Evolutionary conservation across 345 rosid species (phyloP).

Genomic region (Theobroma cacao): DNA sequence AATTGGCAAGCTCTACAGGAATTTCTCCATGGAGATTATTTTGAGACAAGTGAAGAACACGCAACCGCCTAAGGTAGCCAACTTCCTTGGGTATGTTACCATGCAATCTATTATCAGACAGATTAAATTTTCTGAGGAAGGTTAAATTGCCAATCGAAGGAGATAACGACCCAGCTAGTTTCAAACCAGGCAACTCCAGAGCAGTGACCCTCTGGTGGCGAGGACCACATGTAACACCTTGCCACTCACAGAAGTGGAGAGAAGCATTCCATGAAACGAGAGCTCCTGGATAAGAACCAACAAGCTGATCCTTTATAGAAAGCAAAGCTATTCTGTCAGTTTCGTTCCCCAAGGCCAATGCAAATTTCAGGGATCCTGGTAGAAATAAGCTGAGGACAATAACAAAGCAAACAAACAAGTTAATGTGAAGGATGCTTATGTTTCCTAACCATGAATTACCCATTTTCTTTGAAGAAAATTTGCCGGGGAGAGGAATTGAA

Average conservation of each 20-base stretch:
- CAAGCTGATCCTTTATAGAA: not conserved
- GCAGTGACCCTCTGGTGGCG: constrained; percentile 16
- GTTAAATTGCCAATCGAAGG: constrained; percentile 22
- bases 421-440: too few species aligned
- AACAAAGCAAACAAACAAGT: not conserved
- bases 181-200: not conserved
- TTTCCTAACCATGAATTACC: too few species aligned
- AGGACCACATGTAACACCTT: constrained; percentile 19
- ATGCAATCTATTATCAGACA: not conserved
- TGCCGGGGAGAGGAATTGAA: too few species aligned
- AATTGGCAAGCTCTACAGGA: not conserved
- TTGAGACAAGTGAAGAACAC: not conserved
- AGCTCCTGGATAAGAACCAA: not conserved
- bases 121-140: constrained; percentile 4
- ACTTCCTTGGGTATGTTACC: constrained; percentile 15
- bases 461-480: too few species aligned
- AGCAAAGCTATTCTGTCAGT: not conserved
- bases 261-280: constrained; percentile 20
- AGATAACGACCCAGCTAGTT: constrained; percentile 19
- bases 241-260: too few species aligned
- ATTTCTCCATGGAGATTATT: not conserved
- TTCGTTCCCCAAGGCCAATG: not conserved
- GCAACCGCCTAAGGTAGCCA: constrained; percentile 9
- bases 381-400: not conserved
- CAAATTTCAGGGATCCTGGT: not conserved